Base-by-base conservation (phyloP, 192 early-diverging fungal species). In the Coemansia sp. region DNA sequence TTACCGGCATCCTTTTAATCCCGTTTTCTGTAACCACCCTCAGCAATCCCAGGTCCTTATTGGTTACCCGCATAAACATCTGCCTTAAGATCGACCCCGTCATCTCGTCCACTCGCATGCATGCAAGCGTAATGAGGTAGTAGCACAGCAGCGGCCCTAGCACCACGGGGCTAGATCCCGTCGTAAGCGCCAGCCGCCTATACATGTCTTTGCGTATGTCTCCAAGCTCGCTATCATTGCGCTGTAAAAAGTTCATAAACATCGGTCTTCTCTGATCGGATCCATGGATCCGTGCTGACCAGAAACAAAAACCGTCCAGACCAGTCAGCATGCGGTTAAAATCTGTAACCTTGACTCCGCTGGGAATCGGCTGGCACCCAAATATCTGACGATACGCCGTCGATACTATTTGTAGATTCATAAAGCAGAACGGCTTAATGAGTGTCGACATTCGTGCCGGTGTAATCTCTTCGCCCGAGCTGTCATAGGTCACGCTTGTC, bases 81-180 rank as follows among this genome's bases (percentile, higher is more conserved):
- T 3, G 9, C 5, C 57, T 45, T 1, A 80, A 38, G 37, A 55
- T 28, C 1, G 0, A 2, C 10, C 60, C 50, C 1, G 57, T 58
- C 28, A 71, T 46, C 7, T 14, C 4, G 0, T 60, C 24, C 7
- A 69, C 20, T 4, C 9, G 37, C 9, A 21, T 50, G 37, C 71
- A 73, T n/a, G 38, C 60, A 18, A 80, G 67, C 45, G 43, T 58
- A 2, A 74, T 9, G 24, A 80, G 21, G 34, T 45, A 61, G 53
- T 46, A 74, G 45, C 40, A 70, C 14, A 80, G 63, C 51, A 80
- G 65, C 28, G 77, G 77, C 1, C 57, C 73, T 2, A 66, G 56
- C 3, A 80, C 69, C 16, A 57, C 65, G 21, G 40, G 16, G 1
- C 39, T 28, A 10, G 56, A 16, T 9, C 56, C 33, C 3, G 8